A percentile compares a stretch with the other conserved stretches of the same genome.
These are phyloP conservation scores for Polytolypa hystricis DNA, from an alignment of 2,329 filamentous ascomycete genomes.

Conservation along the genomic window DNA sequence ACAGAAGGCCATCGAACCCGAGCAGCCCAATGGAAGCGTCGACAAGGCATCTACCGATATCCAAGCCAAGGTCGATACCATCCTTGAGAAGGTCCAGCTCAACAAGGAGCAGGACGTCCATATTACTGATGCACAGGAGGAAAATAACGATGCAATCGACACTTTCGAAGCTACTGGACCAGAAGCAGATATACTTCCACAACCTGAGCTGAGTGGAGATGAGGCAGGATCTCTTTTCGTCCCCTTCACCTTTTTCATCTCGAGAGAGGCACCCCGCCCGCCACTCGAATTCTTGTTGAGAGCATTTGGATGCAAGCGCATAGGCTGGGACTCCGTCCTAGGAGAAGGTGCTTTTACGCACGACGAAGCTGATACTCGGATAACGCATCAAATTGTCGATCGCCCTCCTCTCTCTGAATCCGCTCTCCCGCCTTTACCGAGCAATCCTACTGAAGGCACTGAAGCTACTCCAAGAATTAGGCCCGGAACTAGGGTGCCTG, in stretches of 20 bases:
- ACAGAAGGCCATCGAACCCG: slow-evolving; percentile 41
- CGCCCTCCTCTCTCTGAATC: slow-evolving; percentile 61
- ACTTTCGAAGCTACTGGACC: slow-evolving; percentile 79
- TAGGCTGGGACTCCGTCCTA: slow-evolving; percentile 86
- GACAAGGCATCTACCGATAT: slow-evolving; percentile 54
- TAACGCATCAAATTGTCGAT: slow-evolving; percentile 95
- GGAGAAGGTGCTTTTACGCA: slow-evolving; percentile 89
- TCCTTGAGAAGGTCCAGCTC: slow-evolving; percentile 30
- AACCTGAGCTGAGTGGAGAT: slow-evolving; percentile 57
- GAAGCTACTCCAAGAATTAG: slow-evolving; percentile 37
- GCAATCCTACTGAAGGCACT: slow-evolving; percentile 37
- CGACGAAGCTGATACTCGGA: slow-evolving; percentile 73
- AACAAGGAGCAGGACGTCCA: slow-evolving; percentile 34
- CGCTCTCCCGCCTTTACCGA: slow-evolving; percentile 33
- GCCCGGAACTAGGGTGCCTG: slow-evolving; percentile 68
- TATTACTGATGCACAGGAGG: slow-evolving; percentile 31
- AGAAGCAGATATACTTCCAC: slow-evolving; percentile 74
- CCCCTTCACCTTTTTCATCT: slow-evolving; percentile 82
- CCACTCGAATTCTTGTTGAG: slow-evolving; percentile 87
- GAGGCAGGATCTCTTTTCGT: slow-evolving; percentile 70
- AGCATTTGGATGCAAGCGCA: slow-evolving; percentile 87
- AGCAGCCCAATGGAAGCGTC: slow-evolving; percentile 40
- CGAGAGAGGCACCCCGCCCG: slow-evolving; percentile 81
- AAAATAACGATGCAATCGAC: slow-evolving; percentile 59
- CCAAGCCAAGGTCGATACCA: slow-evolving; percentile 54